Base-by-base conservation (phyloP, 2,329 filamentous ascomycete genomes). In the Sporothrix sp. region DNA sequence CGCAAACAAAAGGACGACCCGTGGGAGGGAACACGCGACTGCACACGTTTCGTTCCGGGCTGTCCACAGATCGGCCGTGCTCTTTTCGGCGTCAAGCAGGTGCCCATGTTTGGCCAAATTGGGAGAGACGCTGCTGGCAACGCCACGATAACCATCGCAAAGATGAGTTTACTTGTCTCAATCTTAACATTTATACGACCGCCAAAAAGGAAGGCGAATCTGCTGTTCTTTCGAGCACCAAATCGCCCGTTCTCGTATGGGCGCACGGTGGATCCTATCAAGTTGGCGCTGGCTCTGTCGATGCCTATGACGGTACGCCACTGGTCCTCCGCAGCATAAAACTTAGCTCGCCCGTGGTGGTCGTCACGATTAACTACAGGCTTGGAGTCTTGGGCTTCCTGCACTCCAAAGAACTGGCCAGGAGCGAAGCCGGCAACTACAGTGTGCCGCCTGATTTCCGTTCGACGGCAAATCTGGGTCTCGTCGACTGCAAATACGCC, bases 351-450 rank as follows among this genome's bases (percentile, higher is more conserved):
- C 43, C 50, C 9, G 50, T 48, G 3, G 9, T 52, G 3, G 37
- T 52, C 9, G 50, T 52, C 28, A 52, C 50, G 11, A 51, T 52
- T 21, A 52, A 48, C 28, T 48, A 48, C 39, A 37, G 44, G 1
- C 37, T 52, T 7, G 50, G 50, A 6, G 50, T 48, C 13, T 27
- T 52, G 5, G 50, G 50, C 3, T 48, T 47, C 23, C 25, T 52
- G 36, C 44, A 52, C 30, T 48, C 44, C 3, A 46, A 18, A 18
- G 40, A 44, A 9, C 25, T 51, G 11, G 48, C 25, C 2, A 25
- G 11, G 4, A 18, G 20, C 36, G 48, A 40, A 9, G 38, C 48
- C 3, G n/a, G 6, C 16, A 43, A 46, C 7, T 4, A 7, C 1
- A 25, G 46, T 5, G 33, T 51, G 23, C 48, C 48, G 9, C 21